A percentile compares a stretch with the other conserved stretches of the same genome.
phyloP scores from a whole-genome alignment of 108 stramenopile species.

The Cyclotella kingstonii region DNA sequence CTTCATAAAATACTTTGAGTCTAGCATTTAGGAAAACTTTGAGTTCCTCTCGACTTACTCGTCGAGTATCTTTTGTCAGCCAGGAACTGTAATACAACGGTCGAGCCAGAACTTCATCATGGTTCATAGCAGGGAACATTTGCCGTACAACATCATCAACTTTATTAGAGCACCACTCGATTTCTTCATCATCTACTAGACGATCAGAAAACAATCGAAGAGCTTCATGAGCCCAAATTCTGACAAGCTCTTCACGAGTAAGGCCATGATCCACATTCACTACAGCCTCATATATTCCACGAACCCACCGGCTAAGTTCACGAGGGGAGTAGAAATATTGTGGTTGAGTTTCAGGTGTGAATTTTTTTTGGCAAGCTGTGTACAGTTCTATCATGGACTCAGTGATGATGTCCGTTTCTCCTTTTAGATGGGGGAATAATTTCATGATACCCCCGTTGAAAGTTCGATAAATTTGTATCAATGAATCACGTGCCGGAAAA shows the following conservation, averaged over 20 bases:
- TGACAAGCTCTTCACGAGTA: conserved; percentile 87
- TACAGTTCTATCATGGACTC: conserved; percentile 98
- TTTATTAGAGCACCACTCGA: conserved; percentile 84
- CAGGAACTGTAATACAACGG: conserved; percentile 93
- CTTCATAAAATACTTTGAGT: conserved; percentile 96
- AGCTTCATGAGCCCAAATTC: conserved; percentile 98
- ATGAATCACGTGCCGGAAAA: conserved; percentile 88
- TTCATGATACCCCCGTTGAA: conserved; percentile 96
- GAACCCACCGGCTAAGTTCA: conserved; percentile 97
- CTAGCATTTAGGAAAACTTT: conserved; percentile 87
- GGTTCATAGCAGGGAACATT: conserved; percentile 80
- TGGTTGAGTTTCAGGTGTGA: conserved; percentile 85
- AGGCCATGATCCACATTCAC: conserved; percentile 74
- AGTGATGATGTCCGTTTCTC: conserved; percentile 87
- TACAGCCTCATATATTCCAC: conserved; percentile 94
- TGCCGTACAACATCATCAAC: conserved; percentile 75
- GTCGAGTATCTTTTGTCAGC: conserved; percentile 90
- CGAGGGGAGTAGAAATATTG: conserved; percentile 99
- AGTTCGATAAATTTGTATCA: conserved; percentile 94
- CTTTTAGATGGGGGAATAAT: conserved; percentile 91
- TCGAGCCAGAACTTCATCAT: conserved; percentile 73
- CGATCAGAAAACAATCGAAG: conserved; percentile 95
- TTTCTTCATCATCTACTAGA: conserved; percentile 86
- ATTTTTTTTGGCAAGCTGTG: conserved; percentile 82
- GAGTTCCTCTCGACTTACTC: conserved; percentile 78